Evolutionary conservation across 495 filamentous ascomycete genomes (phyloP), one percentile per base, ranked within the genome.

Genomic region (Podospora anserina): DNA sequence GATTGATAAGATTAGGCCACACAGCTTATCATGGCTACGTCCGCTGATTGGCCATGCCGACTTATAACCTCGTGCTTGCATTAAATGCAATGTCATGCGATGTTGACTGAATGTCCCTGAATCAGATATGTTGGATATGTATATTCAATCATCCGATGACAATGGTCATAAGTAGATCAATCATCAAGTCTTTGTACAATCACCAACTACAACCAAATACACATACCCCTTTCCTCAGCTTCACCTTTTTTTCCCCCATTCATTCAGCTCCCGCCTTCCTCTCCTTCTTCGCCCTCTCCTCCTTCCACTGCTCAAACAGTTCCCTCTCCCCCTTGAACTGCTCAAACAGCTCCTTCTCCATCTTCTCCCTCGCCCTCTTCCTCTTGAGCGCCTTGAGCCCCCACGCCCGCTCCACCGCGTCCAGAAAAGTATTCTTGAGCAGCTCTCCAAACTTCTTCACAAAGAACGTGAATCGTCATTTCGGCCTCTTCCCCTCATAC

Each of bases 401-500:
- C 7, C 15, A 49, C 39, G 39, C 39, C 39, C 39, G 7, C 39
- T 49, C 39, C 9, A 49, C 15, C 5, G 39, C 39, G 2, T 49
- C 5, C 13, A 11, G 6, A 3, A 49, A 49, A 11, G 9, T 49
- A 5, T 11, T 11, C 39, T 49, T 49, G 39, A 49, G 7, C 39
- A 49, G 2, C 39, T 49, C 9, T 3, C 5, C 39, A 49, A 49
- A 3, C 39, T 49, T 49, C 13, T 16, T 49, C 5, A 49, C 15
- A 3, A 49, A 3, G 6, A 13, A 2, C 0, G 9, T 49, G 39
- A 49, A 49, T 49, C 6, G 39, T 61, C 59, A 28, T 30, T 61
- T 39, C 26, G 69, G 69, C 28, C 69, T 44, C 55, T 60, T 59
- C 2, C 65, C 69, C 65, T 70, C 59, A 39, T 54, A 7, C 69